Percentiles rank a stretch among this genome's conserved stretches.
phyloP scores from a whole-genome alignment of 192 early-diverging fungal genomes.

The Chytriomyces sp. region DNA sequence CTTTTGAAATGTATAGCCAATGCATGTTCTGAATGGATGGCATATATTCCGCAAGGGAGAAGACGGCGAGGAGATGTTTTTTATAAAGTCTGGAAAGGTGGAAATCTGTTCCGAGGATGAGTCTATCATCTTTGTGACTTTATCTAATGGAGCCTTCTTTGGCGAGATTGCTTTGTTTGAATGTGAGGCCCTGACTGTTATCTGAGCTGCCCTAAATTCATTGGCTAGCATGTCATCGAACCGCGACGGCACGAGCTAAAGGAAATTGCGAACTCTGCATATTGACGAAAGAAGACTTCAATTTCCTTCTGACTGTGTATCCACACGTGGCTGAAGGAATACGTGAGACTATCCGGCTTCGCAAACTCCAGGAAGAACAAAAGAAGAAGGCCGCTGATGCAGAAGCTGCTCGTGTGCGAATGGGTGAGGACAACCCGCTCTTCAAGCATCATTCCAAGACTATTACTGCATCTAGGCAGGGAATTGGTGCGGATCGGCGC shows the following conservation, averaged over 20 bases:
- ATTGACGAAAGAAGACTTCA: conserved; percentile 37
- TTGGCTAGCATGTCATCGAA: conserved; percentile 35
- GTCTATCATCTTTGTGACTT: conserved; percentile 26
- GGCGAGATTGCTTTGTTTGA: conserved; percentile 41
- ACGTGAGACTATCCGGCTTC: conserved; percentile 28
- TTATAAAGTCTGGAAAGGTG: conserved; percentile 37
- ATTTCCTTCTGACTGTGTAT: conserved; percentile 28
- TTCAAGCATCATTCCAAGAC: no score
- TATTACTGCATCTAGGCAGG: no score
- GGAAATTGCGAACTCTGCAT: conserved; percentile 41
- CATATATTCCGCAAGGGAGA: conserved; percentile 40
- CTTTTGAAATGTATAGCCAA: conserved; percentile 17
- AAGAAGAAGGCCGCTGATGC: conserved; percentile 13
- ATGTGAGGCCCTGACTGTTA: conserved; percentile 5
- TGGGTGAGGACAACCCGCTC: conserved; percentile 8
- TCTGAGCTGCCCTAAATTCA: neutral
- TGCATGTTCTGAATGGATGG: conserved; percentile 37
- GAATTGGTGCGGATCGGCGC: no score
- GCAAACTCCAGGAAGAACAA: conserved; percentile 33
- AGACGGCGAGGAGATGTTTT: conserved; percentile 44
- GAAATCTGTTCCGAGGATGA: conserved; percentile 34
- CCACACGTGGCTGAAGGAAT: conserved; percentile 34
- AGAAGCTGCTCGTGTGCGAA: neutral
- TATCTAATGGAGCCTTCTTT: conserved; percentile 27
- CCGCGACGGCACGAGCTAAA: conserved; percentile 32